Percentiles rank a stretch among this genome's conserved stretches.
Evolutionary conservation across 1,139 yeast species (phyloP).

Genomic region (Pichia kudriavzevii): DNA sequence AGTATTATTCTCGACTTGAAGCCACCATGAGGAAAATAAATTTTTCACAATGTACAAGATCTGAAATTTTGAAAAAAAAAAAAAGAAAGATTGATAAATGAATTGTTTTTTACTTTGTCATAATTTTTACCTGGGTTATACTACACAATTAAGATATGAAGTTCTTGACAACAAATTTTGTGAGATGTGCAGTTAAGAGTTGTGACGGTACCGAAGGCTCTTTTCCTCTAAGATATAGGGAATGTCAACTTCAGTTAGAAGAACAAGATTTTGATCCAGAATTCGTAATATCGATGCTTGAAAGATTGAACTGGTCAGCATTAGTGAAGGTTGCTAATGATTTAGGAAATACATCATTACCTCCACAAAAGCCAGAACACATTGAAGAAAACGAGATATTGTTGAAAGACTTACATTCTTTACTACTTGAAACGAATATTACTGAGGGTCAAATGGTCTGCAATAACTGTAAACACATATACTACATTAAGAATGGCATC

Average conservation of each 20-base stretch:
- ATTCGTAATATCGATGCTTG: constrained; percentile 68
- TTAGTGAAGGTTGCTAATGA: constrained; percentile 68
- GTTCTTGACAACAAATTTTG: constrained; percentile 88
- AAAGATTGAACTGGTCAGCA: constrained; percentile 85
- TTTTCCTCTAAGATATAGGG: constrained; percentile 72
- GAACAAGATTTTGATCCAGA: constrained; percentile 81
- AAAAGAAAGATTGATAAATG: too few relatives aligned
- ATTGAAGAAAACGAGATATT: constrained; percentile 39
- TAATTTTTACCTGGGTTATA: too few relatives aligned
- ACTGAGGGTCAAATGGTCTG: constrained; percentile 86
- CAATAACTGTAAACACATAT: constrained; percentile 76
- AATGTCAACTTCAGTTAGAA: constrained; percentile 66
- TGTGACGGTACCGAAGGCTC: constrained; percentile 71
- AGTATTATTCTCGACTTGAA: too few relatives aligned
- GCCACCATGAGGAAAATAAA: too few relatives aligned
- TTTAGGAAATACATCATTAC: constrained; percentile 61
- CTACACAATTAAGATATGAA: too few relatives aligned
- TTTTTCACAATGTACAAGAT: too few relatives aligned
- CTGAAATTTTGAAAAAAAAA: too few relatives aligned
- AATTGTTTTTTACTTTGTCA: too few relatives aligned
- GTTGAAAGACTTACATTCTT: constrained; percentile 66
- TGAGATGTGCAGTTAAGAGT: constrained; percentile 80
- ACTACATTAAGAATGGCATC: constrained; percentile 84
- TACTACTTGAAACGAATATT: constrained; percentile 80
- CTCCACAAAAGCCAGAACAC: constrained; percentile 57